Base-by-base conservation (phyloP, 371 early-diverging fungal genomes). In the Syncephalis fuscata region DNA sequence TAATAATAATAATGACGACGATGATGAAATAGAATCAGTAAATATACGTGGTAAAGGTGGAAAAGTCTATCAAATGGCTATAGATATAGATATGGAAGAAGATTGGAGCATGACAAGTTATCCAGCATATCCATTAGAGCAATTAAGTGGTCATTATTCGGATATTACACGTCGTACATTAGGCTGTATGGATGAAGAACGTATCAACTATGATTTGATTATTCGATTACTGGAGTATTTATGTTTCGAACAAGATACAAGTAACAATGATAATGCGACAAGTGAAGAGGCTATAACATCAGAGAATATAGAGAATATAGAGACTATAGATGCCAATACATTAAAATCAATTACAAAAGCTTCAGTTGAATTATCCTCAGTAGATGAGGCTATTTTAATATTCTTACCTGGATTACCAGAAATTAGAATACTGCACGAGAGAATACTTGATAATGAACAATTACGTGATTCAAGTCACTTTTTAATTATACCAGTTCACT, bases 371-470 rank as follows among this genome's bases (percentile, higher is more conserved):
- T 32, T 32, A 32, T 32, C 32, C 4, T 32, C 32, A 7, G 32
- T 27, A n/a, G 46, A 74, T 5, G 90, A 85, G 0, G 83, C 92
- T 0, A 77, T 92, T 17, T 61, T 94, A 39, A 69, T 88, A 11
- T 92, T 94, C 52, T 55, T 94, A 56, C 92, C 93, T 0, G 94
- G 94, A 27, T 79, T 82, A 70, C 74, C 72, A 11, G 92, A 92
- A 56, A 83, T 83, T 45, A 67, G 71, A 17, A 60, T 58, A 20
- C 54, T 73, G 11, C 69, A 71, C 37, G 75, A 73, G 48, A 32
- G 62, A n/a, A 49, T 80, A 2, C 67, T 81, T 8, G 59, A 63
- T 4, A 67, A 71, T 39, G 46, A 50, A 17, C 64, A 57, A 4
- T 58, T 69, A 25, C 69, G 66, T 3, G 65, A 80, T 16, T 46